Conservation (phyloP, 2,329 filamentous ascomycete genomes). For the Aspergillus sp. region DNA sequence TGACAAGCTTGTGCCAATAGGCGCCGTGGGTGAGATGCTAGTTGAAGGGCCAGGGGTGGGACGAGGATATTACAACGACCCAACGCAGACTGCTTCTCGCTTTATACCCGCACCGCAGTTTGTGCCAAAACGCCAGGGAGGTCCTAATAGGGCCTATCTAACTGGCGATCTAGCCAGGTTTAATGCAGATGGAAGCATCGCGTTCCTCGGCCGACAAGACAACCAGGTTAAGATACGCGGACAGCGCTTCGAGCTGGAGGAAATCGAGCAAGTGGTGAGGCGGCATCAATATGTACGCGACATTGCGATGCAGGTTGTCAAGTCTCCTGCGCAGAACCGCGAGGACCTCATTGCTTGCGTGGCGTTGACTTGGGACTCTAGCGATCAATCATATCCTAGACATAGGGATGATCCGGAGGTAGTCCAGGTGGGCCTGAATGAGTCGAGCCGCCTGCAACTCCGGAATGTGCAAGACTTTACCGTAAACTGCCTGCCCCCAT, state of each 20-base stretch:
- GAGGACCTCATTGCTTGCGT: not conserved
- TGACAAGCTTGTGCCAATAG: too few relatives aligned
- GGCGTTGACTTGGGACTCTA: not conserved
- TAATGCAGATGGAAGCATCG: constrained; percentile 27
- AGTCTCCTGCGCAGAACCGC: constrained; percentile 5
- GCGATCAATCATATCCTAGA: not conserved
- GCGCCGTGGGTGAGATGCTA: too few relatives aligned
- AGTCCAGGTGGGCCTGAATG: too few relatives aligned
- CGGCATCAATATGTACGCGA: not conserved
- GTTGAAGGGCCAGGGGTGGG: too few relatives aligned
- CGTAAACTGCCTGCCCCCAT: not conserved
- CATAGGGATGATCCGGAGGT: not conserved
- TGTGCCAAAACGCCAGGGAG: constrained; percentile 16
- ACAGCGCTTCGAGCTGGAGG: constrained; percentile 35
- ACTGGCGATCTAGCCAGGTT: constrained; percentile 37
- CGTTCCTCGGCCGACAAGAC: constrained; percentile 34
- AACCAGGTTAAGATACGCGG: constrained; percentile 36
- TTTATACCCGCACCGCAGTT: too few relatives aligned
- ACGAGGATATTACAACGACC: constrained; percentile 28
- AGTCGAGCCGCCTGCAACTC: too few relatives aligned
- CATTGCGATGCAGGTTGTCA: not conserved
- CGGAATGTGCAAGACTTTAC: too few relatives aligned
- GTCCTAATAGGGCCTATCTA: constrained; percentile 24
- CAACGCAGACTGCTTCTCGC: not conserved
- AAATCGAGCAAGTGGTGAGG: constrained; percentile 27